Evolutionary conservation across 306 rosid species (phyloP).

Genomic region (Corylus heterophylla): DNA sequence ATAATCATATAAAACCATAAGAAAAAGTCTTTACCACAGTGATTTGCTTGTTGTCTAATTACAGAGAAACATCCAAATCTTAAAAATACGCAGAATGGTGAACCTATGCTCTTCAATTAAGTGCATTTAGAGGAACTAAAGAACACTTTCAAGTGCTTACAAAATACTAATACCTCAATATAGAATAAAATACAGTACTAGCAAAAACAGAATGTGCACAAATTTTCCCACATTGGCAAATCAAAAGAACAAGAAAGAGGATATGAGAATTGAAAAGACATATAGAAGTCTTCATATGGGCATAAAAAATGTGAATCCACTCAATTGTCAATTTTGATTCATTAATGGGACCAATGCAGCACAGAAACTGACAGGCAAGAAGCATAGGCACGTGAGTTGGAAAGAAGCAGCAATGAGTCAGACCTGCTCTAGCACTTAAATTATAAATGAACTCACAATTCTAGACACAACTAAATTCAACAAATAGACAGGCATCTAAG

Average conservation of each 20-base stretch:
- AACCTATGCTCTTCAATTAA: no score
- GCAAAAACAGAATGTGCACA: background rate
- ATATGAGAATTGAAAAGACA: background rate
- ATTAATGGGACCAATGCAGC: background rate
- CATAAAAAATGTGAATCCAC: background rate
- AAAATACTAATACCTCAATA: background rate
- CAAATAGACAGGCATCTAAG: background rate
- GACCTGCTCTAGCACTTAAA: background rate
- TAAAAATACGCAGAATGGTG: no score
- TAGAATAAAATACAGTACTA: background rate
- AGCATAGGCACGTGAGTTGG: background rate
- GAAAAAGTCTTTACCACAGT: background rate
- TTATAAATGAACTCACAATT: background rate
- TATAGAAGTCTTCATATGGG: background rate
- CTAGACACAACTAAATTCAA: background rate
- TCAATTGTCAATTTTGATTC: background rate
- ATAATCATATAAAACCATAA: conserved; percentile 1
- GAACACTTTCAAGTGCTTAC: background rate
- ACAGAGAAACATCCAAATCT: no score
- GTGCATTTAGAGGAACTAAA: background rate
- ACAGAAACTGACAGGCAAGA: background rate
- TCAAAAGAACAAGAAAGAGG: background rate
- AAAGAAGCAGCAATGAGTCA: background rate
- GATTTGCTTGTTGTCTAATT: no score
- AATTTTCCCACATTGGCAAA: background rate